Percentiles rank a stretch among this genome's conserved stretches.
phyloP scores from a whole-genome alignment of 2,329 filamentous ascomycete genomes.

The Calonectria hawksworthii region DNA sequence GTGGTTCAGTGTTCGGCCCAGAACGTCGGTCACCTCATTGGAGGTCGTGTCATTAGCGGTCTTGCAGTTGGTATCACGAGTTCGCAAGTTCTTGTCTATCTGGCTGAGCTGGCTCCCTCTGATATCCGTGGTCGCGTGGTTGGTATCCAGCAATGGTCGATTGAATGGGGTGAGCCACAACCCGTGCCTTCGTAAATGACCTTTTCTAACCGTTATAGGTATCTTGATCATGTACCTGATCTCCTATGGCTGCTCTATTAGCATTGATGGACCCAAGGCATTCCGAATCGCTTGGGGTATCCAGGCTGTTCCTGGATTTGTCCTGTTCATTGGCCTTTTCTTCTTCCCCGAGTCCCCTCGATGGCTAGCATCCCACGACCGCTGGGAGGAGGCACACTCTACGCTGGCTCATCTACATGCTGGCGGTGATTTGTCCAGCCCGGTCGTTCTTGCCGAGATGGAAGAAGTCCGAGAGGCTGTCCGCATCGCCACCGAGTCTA shows the following conservation, averaged over 20 bases:
- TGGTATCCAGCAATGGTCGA: slow-evolving; percentile 80
- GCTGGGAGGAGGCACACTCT: slow-evolving; percentile 67
- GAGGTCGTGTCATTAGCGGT: slow-evolving; percentile 73
- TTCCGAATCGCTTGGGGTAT: slow-evolving; percentile 77
- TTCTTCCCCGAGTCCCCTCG: slow-evolving; percentile 74
- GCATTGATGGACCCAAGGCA: slow-evolving; percentile 65
- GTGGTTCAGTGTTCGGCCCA: slow-evolving; percentile 71
- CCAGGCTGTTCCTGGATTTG: slow-evolving; percentile 72
- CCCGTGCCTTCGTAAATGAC: rapidly evolving
- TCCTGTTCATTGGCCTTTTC: slow-evolving; percentile 69
- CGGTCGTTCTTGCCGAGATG: slow-evolving; percentile 70
- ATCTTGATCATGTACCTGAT: slow-evolving; percentile 80
- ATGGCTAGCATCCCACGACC: slow-evolving; percentile 74
- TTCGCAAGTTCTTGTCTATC: slow-evolving; percentile 77
- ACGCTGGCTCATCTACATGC: slow-evolving; percentile 71
- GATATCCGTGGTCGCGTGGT: slow-evolving; percentile 74
- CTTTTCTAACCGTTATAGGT: slow-evolving; percentile 55
- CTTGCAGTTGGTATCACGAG: slow-evolving; percentile 76
- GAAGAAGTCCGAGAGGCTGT: slow-evolving; percentile 64
- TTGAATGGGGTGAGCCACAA: slow-evolving; percentile 65
- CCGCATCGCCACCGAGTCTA: slow-evolving; percentile 53
- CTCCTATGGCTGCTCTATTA: slow-evolving; percentile 71
- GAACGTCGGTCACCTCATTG: slow-evolving; percentile 68
- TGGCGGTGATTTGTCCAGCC: slow-evolving; percentile 65
- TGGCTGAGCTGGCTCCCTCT: slow-evolving; percentile 74